Percentiles rank a stretch among this genome's conserved stretches.
Evolutionary conservation across 1,284 basidiomycete genomes (phyloP).

Genomic region (Leccinum subfulvum): DNA sequence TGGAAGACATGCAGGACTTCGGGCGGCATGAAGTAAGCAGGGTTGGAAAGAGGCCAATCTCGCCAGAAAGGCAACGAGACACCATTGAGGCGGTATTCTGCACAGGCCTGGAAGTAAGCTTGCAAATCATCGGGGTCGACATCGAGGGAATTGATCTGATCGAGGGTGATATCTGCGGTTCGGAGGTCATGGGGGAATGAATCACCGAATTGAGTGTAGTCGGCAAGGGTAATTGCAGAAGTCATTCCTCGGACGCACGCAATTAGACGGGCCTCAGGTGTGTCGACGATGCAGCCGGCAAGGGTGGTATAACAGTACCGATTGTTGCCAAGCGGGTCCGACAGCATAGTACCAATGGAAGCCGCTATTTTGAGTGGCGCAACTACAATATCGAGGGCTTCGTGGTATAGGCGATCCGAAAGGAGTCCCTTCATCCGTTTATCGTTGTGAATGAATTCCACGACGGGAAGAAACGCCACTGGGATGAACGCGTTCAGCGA

Average conservation of each 20-base stretch:
- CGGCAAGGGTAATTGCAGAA: background rate
- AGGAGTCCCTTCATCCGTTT: constrained; percentile 1
- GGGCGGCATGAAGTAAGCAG: background rate
- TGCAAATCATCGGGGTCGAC: background rate
- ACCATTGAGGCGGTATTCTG: background rate
- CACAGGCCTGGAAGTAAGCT: background rate
- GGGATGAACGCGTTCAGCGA: constrained; percentile 30
- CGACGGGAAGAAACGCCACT: constrained; percentile 31
- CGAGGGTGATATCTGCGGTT: background rate
- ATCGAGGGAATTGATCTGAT: background rate
- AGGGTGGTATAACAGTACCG: background rate
- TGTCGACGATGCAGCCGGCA: background rate
- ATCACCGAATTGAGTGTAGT: background rate
- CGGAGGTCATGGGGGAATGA: background rate
- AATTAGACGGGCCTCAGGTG: background rate
- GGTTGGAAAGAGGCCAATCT: background rate
- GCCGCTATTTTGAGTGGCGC: background rate
- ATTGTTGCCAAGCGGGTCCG: background rate
- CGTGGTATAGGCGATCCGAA: background rate
- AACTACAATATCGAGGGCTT: background rate
- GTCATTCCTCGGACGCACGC: background rate
- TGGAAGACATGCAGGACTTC: background rate
- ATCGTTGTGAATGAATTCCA: constrained; percentile 24
- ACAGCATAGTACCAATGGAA: background rate
- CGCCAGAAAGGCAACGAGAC: background rate